A percentile compares a stretch with the other conserved stretches of the same genome.
Evolutionary conservation across 306 rosid species (phyloP).

Genomic region (Adenanthera pavonina): DNA sequence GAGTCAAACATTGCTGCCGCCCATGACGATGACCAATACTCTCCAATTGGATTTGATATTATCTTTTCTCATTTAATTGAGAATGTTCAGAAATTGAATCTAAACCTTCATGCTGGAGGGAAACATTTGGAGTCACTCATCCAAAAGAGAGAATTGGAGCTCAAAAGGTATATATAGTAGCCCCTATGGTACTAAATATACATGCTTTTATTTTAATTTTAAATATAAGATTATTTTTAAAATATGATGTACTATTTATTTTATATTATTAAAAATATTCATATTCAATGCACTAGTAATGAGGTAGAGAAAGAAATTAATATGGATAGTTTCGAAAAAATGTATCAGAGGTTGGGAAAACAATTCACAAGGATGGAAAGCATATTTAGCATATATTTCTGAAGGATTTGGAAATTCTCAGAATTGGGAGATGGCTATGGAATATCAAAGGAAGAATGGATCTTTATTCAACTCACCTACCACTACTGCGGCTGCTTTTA

Average conservation of each 20-base stretch:
- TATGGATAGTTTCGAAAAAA: too few species aligned
- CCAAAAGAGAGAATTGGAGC: slow-evolving; percentile 10
- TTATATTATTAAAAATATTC: too few species aligned
- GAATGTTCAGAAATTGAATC: background rate
- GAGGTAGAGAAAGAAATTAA: too few species aligned
- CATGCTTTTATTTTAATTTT: too few species aligned
- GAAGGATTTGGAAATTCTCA: slow-evolving; percentile 5
- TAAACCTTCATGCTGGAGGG: background rate
- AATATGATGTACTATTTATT: too few species aligned
- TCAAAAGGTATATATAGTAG: slow-evolving; percentile 49
- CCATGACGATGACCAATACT: background rate
- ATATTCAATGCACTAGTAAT: too few species aligned
- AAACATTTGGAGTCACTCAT: background rate
- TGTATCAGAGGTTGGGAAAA: slow-evolving; percentile 44
- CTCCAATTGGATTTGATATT: slow-evolving; percentile 2
- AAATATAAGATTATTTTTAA: too few species aligned
- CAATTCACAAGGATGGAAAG: slow-evolving; percentile 3
- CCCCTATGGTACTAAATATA: too few species aligned
- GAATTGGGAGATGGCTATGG: background rate
- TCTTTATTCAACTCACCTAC: background rate
- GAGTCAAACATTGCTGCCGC: slow-evolving; percentile 5
- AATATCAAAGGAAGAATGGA: background rate
- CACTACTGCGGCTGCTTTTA: background rate
- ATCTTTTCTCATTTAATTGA: background rate
- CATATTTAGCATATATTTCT: background rate